Conservation (phyloP, 2,329 filamentous ascomycete genomes). For the Colletotrichum phormii region DNA sequence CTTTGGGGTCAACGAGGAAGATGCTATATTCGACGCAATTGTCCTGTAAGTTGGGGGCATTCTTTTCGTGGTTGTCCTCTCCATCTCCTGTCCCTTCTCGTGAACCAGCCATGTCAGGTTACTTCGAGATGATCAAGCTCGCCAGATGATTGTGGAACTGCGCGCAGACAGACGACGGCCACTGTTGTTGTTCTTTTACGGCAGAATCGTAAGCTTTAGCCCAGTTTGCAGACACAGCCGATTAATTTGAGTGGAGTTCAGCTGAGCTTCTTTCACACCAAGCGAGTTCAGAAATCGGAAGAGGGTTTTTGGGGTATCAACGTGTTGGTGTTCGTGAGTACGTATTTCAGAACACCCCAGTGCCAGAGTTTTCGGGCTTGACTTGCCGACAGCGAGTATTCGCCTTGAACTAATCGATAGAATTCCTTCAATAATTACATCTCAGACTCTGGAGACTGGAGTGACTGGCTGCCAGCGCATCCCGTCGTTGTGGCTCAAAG, state of each 20-base stretch:
- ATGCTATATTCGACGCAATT: conserved; percentile 89
- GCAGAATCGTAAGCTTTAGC: neutral
- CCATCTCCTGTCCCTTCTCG: neutral
- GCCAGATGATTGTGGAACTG: neutral
- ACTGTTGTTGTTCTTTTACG: neutral
- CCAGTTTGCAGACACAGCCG: too few species aligned
- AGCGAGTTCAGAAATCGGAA: neutral
- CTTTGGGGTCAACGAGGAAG: conserved; percentile 72
- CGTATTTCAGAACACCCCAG: neutral
- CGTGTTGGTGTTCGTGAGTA: neutral
- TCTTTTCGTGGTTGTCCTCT: neutral
- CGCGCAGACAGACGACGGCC: neutral
- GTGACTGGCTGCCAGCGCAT: too few species aligned
- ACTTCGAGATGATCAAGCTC: neutral
- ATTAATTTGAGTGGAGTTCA: neutral
- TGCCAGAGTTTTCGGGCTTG: neutral
- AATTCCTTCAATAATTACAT: neutral
- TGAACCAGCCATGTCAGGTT: neutral
- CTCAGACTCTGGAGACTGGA: neutral
- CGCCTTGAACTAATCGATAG: neutral
- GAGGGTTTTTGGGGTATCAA: neutral
- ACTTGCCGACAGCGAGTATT: neutral
- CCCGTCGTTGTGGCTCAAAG: too few species aligned
- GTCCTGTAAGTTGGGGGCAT: conserved; percentile 71
- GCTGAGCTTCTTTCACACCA: neutral